phyloP scores from a whole-genome alignment of 176 grass and related monocot species.

The maize (Zea mays) region DNA sequence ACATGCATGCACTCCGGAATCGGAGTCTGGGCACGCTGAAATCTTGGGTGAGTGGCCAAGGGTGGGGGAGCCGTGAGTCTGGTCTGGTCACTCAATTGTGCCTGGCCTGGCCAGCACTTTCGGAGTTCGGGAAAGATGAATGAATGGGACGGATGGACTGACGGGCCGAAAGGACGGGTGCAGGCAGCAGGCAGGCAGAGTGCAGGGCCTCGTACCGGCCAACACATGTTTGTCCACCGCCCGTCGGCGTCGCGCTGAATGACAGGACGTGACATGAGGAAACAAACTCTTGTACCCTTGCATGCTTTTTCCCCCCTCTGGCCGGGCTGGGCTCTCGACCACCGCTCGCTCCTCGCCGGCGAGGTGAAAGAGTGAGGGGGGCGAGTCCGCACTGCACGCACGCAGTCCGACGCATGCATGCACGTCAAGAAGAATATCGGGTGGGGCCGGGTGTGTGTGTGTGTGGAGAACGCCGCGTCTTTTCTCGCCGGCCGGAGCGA shows the following conservation, averaged over 20 bases:
- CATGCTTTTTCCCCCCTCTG: neutral
- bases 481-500: conserved; percentile 31
- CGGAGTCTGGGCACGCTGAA: conserved; percentile 37
- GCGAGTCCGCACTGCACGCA: conserved; percentile 26
- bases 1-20: neutral
- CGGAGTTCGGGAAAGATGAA: conserved; percentile 40
- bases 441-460: neutral
- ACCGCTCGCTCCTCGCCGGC: too few species aligned
- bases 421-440: conserved; percentile 34
- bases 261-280: conserved; percentile 45
- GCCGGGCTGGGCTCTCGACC: too few species aligned
- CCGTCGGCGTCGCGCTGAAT: conserved; percentile 29
- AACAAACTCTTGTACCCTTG: conserved; percentile 49
- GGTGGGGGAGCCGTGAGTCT: neutral
- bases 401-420: conserved; percentile 31
- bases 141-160: neutral
- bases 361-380: too few species aligned
- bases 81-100: neutral
- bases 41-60: conserved; percentile 25
- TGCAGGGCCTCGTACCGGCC: conserved; percentile 17
- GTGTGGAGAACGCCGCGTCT: conserved; percentile 16
- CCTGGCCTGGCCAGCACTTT: conserved; percentile 22
- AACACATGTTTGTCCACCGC: conserved; percentile 31
- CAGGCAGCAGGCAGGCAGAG: conserved; percentile 30
- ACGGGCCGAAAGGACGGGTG: conserved; percentile 31